A percentile compares a stretch with the other conserved stretches of the same genome.
Evolutionary conservation across 2,329 filamentous ascomycete genomes (phyloP).

Genomic region (Neonectria hederae): DNA sequence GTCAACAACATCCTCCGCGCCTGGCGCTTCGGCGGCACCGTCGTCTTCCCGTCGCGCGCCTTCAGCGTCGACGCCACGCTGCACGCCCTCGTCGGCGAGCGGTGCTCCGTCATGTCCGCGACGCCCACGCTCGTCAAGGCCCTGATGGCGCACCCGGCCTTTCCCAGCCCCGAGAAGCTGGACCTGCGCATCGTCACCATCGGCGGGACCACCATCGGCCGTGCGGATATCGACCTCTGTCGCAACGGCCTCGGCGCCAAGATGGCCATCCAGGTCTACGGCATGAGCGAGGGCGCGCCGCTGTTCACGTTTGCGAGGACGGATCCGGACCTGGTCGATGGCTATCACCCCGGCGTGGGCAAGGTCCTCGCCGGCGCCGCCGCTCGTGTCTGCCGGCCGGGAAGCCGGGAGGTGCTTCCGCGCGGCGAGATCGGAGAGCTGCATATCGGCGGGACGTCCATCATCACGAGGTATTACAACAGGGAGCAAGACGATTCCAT

Average conservation of each 20-base stretch:
- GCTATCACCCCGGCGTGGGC: slow-evolving; percentile 53
- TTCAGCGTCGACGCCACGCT: slow-evolving; percentile 48
- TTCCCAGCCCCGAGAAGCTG: slow-evolving; percentile 40
- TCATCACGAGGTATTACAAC: slow-evolving; percentile 49
- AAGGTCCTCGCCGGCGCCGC: slow-evolving; percentile 52
- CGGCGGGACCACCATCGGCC: slow-evolving; percentile 45
- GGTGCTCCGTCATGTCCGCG: slow-evolving; percentile 52
- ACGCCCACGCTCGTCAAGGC: slow-evolving; percentile 51
- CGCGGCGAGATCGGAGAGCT: slow-evolving; percentile 51
- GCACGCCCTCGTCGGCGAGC: slow-evolving; percentile 44
- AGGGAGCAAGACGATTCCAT: slow-evolving; percentile 43
- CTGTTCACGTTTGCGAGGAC: slow-evolving; percentile 51
- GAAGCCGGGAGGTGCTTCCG: slow-evolving; percentile 41
- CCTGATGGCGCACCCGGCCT: slow-evolving; percentile 43
- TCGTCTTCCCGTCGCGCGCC: slow-evolving; percentile 48
- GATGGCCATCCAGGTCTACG: slow-evolving; percentile 51
- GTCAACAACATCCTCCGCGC: slow-evolving; percentile 51
- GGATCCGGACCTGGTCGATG: slow-evolving; percentile 44
- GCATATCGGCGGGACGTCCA: slow-evolving; percentile 50
- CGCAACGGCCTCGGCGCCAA: slow-evolving; percentile 44
- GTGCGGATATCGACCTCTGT: slow-evolving; percentile 47
- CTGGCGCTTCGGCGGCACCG: slow-evolving; percentile 47
- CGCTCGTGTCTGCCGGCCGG: slow-evolving; percentile 49
- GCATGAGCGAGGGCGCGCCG: slow-evolving; percentile 57
- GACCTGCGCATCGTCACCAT: slow-evolving; percentile 48